Evolutionary conservation across 2,329 filamentous ascomycete genomes (phyloP).

Genomic region (Arthrobotrys musiformis): DNA sequence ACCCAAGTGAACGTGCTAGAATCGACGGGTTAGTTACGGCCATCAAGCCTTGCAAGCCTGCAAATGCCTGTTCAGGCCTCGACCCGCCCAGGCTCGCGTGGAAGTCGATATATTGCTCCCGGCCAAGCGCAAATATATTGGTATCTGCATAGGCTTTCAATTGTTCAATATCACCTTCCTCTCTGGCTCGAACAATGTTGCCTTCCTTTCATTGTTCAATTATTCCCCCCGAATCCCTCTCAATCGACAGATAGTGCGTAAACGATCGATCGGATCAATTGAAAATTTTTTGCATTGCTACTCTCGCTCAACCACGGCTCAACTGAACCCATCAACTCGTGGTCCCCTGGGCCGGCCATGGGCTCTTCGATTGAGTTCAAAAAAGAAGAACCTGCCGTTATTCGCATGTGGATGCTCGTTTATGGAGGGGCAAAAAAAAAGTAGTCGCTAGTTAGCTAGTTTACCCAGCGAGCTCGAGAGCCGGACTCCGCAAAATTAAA

Average conservation of each 20-base stretch:
- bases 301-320: conserved; percentile 29
- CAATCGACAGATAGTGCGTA: neutral
- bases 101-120: neutral
- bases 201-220: conserved; percentile 15
- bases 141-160: neutral
- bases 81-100: conserved; percentile 38
- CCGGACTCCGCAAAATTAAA: conserved; percentile 15
- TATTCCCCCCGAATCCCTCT: neutral
- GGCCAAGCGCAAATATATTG: neutral
- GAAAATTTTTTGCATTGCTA: neutral
- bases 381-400: conserved; percentile 26
- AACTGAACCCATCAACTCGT: neutral
- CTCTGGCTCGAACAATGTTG: neutral
- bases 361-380: neutral
- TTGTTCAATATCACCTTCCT: conserved; percentile 14
- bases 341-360: neutral
- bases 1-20: conserved; percentile 3
- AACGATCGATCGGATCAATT: neutral
- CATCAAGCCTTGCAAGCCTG: neutral
- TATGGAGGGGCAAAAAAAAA: neutral
- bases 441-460: too few relatives aligned
- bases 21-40: conserved; percentile 4
- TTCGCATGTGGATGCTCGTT: conserved; percentile 27
- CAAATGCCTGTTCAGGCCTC: conserved; percentile 36
- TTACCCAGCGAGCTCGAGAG: too few relatives aligned